phyloP scores from a whole-genome alignment of 2,329 filamentous ascomycete genomes.

The Claviceps digitariae region DNA sequence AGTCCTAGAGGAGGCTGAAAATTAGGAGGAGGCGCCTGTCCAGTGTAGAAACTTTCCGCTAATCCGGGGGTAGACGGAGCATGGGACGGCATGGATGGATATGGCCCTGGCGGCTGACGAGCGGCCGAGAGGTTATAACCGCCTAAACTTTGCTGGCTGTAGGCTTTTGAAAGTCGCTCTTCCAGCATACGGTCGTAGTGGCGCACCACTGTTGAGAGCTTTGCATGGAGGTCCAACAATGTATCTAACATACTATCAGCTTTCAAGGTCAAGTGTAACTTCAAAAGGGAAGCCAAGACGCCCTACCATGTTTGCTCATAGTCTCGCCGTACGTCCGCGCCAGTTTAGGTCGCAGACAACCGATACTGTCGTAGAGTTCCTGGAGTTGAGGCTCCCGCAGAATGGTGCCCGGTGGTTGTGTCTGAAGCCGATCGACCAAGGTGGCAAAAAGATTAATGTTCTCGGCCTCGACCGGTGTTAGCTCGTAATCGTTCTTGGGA shows the following conservation, averaged over 20 bases:
- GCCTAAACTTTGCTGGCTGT: slow-evolving; percentile 63
- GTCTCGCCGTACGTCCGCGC: slow-evolving; percentile 95
- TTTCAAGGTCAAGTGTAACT: background rate
- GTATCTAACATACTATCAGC: slow-evolving; percentile 47
- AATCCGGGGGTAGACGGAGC: slow-evolving; percentile 33
- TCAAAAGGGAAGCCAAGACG: background rate
- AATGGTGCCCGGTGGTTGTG: slow-evolving; percentile 90
- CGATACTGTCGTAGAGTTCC: slow-evolving; percentile 94
- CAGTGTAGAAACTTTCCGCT: slow-evolving; percentile 73
- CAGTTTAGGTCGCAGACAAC: slow-evolving; percentile 81
- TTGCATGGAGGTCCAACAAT: slow-evolving; percentile 83
- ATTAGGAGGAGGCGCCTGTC: slow-evolving; percentile 38
- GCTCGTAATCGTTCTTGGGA: slow-evolving; percentile 86
- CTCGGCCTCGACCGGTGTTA: slow-evolving; percentile 86
- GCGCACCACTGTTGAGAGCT: slow-evolving; percentile 86
- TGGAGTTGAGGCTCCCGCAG: slow-evolving; percentile 96
- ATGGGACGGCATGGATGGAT: slow-evolving; percentile 54
- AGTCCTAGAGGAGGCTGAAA: slow-evolving; percentile 7
- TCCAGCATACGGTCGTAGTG: slow-evolving; percentile 99
- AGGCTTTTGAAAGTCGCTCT: slow-evolving; percentile 84
- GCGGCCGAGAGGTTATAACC: slow-evolving; percentile 45
- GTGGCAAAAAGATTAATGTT: slow-evolving; percentile 96
- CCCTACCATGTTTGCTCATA: slow-evolving; percentile 94
- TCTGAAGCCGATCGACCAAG: slow-evolving; percentile 84
- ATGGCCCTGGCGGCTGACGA: slow-evolving; percentile 45